Evolutionary conservation across 768 basidiomycete species (phyloP), one percentile per base, ranked within the genome.

Genomic region (Suillus cothurnatus): DNA sequence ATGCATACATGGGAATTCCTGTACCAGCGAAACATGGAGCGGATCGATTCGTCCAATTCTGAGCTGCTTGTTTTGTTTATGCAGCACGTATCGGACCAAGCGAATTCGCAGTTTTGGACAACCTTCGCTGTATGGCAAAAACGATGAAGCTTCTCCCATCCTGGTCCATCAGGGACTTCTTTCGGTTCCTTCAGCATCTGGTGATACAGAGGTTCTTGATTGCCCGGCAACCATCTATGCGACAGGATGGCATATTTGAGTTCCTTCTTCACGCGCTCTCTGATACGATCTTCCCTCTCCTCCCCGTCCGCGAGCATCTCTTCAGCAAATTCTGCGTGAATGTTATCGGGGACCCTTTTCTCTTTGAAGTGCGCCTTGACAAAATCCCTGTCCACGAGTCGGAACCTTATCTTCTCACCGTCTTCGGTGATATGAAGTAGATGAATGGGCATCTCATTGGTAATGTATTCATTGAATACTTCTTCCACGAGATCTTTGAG

Each of bases 1-100:
- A 64, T 57, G 60, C 69, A 71, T 12, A 70, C 41, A 17, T 64
- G 21, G 3, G 70, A 55, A 34, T 68, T 63, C 14, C 64, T 57
- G 61, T 71, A 71, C 70, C 70, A 71, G 31, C 41, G 52, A 60
- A 68, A 71, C 70, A 71, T 71, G 11, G 70, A 70, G n/a, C 66
- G 64, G 28, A 71, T 67, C 47, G 70, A 64, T 53, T 71, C 70
- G 5, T 68, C 67, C 39, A 70, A 61, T 32, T 71, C 70, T 15
- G 70, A 26, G 59, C 70, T 71, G 61, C 70, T 71, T 14, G 12
- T 28, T 41, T 67, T 71, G 64, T 71, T 45, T 45, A 70, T 68
- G 56, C 70, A 71, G 36, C 63, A 67, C 7, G 63, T 70, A 32
- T 69, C 66, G 21, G 57, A 47, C 70, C 68, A 70, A 34, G 64